phyloP scores from a whole-genome alignment of 306 rosid genomes.

The Malus sylvestris region DNA sequence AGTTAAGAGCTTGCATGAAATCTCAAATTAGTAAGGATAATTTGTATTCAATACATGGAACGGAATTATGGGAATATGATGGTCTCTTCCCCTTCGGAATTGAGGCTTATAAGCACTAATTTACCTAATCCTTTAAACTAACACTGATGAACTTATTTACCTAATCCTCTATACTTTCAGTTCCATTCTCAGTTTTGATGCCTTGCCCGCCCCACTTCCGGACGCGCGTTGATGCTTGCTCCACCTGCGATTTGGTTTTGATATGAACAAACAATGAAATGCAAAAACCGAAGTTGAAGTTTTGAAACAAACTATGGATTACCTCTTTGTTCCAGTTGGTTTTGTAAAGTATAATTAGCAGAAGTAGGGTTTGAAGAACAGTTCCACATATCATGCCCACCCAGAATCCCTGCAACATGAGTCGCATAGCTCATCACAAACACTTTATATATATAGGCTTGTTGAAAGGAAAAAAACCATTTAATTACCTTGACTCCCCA shows the following conservation, averaged over 20 bases:
- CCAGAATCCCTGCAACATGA: conserved; percentile 35
- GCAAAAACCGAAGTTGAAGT: not conserved
- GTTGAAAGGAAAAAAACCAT: not conserved
- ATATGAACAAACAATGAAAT: not conserved
- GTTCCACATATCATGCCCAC: conserved; percentile 40
- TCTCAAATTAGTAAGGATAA: too few relatives aligned
- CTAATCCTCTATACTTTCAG: not conserved
- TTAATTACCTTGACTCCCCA: conserved; percentile 38
- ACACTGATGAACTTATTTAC: too few relatives aligned
- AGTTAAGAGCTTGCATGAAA: too few relatives aligned
- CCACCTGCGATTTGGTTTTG: conserved; percentile 34
- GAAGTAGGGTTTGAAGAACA: conserved; percentile 29
- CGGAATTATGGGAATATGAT: too few relatives aligned
- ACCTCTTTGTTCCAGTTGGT: conserved; percentile 58
- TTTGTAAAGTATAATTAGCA: conserved; percentile 23
- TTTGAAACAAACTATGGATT: not conserved
- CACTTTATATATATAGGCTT: not conserved
- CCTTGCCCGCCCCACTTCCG: conserved; percentile 28
- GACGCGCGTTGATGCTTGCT: conserved; percentile 37
- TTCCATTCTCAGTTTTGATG: not conserved
- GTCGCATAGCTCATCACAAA: not conserved
- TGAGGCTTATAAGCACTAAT: too few relatives aligned
- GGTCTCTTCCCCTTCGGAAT: too few relatives aligned
- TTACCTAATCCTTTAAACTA: too few relatives aligned
- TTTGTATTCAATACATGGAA: too few relatives aligned